Conservation (phyloP, 2,329 filamentous ascomycete species). For the Pseudogymnoascus sp. region DNA sequence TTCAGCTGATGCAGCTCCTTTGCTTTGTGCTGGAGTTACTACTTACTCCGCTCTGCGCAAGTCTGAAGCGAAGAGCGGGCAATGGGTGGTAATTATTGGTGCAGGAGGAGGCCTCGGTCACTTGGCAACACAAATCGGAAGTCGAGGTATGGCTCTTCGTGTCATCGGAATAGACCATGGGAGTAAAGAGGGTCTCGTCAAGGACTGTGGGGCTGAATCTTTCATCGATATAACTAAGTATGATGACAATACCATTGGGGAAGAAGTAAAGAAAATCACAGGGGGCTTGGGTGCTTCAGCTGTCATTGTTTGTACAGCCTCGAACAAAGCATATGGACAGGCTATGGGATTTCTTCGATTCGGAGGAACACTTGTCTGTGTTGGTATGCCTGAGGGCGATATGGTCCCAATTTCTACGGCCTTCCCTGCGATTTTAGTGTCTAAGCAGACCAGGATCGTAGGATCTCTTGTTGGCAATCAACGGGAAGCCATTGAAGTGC, state of each 20-base stretch:
- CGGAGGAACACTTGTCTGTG: constrained; percentile 42
- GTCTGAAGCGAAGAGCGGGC: constrained; percentile 39
- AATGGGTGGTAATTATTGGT: constrained; percentile 44
- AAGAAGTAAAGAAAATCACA: constrained; percentile 48
- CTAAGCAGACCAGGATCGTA: constrained; percentile 36
- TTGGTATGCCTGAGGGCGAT: constrained; percentile 39
- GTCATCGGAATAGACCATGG: constrained; percentile 59
- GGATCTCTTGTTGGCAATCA: constrained; percentile 43
- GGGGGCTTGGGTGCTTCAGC: constrained; percentile 48
- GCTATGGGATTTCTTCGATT: constrained; percentile 38
- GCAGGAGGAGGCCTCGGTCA: constrained; percentile 57
- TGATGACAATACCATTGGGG: constrained; percentile 34
- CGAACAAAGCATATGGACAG: constrained; percentile 42
- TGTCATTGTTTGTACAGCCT: constrained; percentile 47
- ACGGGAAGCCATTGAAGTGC: constrained; percentile 39
- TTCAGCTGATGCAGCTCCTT: constrained; percentile 53
- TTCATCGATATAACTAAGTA: constrained; percentile 55
- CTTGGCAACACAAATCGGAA: constrained; percentile 50
- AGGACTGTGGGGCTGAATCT: constrained; percentile 52
- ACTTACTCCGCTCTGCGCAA: constrained; percentile 59
- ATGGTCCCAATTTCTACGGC: constrained; percentile 35
- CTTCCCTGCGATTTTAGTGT: constrained; percentile 33
- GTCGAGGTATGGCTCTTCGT: constrained; percentile 51
- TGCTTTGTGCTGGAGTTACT: constrained; percentile 61
- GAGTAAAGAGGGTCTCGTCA: constrained; percentile 49